Conservation (phyloP, 2,329 filamentous ascomycete species). For the Dothistroma pini region DNA sequence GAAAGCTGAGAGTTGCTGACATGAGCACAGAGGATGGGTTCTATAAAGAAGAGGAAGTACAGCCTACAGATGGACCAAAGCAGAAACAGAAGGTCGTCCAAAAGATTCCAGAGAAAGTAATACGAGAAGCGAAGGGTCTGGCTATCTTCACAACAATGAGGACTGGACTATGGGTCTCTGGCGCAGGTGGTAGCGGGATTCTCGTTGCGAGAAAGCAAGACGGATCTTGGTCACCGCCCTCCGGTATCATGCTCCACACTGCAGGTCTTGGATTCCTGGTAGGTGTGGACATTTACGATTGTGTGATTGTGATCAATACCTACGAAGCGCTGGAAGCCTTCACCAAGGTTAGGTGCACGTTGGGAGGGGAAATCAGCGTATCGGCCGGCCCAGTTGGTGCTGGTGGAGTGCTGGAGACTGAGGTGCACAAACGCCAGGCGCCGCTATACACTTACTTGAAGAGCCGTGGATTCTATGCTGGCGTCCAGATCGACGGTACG, state of each 20-base stretch:
- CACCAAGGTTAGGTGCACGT: slow-evolving; percentile 70
- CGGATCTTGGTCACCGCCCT: slow-evolving; percentile 87
- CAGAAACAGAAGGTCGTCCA: slow-evolving; percentile 65
- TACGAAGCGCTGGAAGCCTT: slow-evolving; percentile 80
- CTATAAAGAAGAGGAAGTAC: slow-evolving; percentile 55
- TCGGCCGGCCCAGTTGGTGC: slow-evolving; percentile 73
- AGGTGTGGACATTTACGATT: slow-evolving; percentile 94
- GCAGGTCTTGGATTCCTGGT: slow-evolving; percentile 84
- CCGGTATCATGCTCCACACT: slow-evolving; percentile 86
- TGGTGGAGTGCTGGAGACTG: slow-evolving; percentile 68
- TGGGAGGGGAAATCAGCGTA: slow-evolving; percentile 77
- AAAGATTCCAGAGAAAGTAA: slow-evolving; percentile 80
- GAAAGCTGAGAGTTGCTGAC: slow-evolving; percentile 2
- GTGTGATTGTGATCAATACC: slow-evolving; percentile 88
- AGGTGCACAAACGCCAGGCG: slow-evolving; percentile 63
- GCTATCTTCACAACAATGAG: slow-evolving; percentile 96
- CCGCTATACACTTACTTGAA: slow-evolving; percentile 86
- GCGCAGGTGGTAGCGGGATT: slow-evolving; percentile 84
- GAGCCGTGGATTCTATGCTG: slow-evolving; percentile 82
- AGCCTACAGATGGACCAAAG: slow-evolving; percentile 49
- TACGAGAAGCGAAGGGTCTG: slow-evolving; percentile 83
- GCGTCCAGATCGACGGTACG: slow-evolving; percentile 81
- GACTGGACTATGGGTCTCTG: slow-evolving; percentile 85
- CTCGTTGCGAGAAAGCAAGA: slow-evolving; percentile 80
- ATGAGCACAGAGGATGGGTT: slow-evolving; percentile 59